Base-by-base conservation (phyloP, 495 filamentous ascomycete species). In the Aspergillus cavernicola region DNA sequence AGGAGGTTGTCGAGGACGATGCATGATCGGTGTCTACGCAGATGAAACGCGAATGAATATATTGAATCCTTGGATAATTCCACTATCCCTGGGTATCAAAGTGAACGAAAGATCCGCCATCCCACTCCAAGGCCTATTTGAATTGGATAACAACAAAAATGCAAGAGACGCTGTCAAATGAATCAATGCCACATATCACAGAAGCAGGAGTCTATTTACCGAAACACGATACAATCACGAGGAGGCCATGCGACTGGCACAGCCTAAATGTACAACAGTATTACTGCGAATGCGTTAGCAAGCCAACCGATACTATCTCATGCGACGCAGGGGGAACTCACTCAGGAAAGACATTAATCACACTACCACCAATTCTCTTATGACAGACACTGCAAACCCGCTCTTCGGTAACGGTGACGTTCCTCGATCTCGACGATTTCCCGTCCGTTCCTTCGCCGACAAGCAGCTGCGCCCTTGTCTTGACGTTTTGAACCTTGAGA, bases 341-440 rank as follows among this genome's bases (percentile, higher is more conserved):
- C 82, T 85, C 80, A 37, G 87, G 83, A 63, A 83, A 80, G 49
- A 88, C 84, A 64, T 84, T 81, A 46, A 97, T 87, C 16, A 95
- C 93, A 68, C 86, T 93, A 12, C 88, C 84, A 6, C 95, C 93
- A 56, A 98, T 79, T 51, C 93, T 73, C 73, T 96, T 97, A 66
- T 95, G 85, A 65, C 93, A 98, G 32, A 93, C 87, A 10, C 87
- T 84, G 66, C 93, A 98, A 19, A 93, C 85, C 52, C 88, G 78
- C 57, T 97, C 91, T 60, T 98, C 92, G 2, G 74, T 77, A 52
- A 98, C 81, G 7, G 90, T 80, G 26, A 95, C 90, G 55, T 85
- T 75, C 51, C 87, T 74, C 60, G 87, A 90, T 56, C 85, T 73
- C 0, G 82, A 83, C 8, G 72, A 75, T 47, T 69, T 71, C 9